These are phyloP conservation scores for Nepenthes gracilis DNA, from an alignment of 148 eudicot species.

Conservation along the genomic window DNA sequence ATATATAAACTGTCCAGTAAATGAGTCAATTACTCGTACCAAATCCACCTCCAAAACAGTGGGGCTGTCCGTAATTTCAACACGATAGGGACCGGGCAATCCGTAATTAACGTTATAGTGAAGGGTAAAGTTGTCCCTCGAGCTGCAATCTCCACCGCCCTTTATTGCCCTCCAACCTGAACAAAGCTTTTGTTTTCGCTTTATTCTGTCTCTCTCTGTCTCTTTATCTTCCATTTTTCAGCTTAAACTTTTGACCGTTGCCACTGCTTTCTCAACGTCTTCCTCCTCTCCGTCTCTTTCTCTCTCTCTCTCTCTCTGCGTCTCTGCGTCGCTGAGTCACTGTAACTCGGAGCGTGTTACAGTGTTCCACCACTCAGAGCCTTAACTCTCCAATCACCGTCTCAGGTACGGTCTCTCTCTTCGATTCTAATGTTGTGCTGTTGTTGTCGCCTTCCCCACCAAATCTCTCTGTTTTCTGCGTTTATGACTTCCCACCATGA, in stretches of 20 bases:
- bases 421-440: background rate
- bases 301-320: slow-evolving; percentile 13
- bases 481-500: too few species aligned
- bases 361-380: background rate
- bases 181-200: background rate
- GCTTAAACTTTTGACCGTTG: slow-evolving; percentile 45
- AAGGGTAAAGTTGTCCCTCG: too few species aligned
- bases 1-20: too few species aligned
- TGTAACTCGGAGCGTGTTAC: background rate
- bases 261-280: slow-evolving; percentile 44
- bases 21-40: too few species aligned
- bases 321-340: slow-evolving; percentile 11
- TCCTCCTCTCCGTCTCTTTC: slow-evolving; percentile 20
- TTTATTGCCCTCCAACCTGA: slow-evolving; percentile 9
- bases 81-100: too few species aligned
- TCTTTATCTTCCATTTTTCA: background rate
- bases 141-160: background rate
- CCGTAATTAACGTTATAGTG: too few species aligned
- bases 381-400: slow-evolving; percentile 7
- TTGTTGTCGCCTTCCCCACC: too few species aligned
- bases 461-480: too few species aligned
- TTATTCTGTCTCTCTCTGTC: slow-evolving; percentile 2
- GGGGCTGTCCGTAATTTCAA: too few species aligned
- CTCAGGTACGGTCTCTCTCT: slow-evolving; percentile 15
- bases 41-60: too few species aligned